Percentiles rank a stretch among this genome's conserved stretches.
phyloP scores from a whole-genome alignment of 345 rosid genomes.

The Pelargonium nanum region DNA sequence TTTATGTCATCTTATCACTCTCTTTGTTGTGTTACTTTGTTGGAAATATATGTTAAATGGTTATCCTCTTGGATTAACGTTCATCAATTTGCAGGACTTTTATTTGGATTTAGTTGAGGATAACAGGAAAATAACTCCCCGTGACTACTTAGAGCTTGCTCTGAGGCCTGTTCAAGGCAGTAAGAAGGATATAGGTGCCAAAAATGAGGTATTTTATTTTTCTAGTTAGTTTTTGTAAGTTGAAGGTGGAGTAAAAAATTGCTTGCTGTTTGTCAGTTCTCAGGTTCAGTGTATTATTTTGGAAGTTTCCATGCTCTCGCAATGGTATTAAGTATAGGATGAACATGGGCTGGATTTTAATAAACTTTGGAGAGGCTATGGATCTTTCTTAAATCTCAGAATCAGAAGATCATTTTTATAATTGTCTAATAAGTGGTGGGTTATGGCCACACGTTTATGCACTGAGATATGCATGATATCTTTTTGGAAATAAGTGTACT shows the following conservation, averaged over 20 bases:
- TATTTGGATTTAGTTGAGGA: slow-evolving; percentile 86
- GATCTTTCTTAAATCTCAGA: no score
- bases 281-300: no score
- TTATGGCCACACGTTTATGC: background rate
- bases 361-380: no score
- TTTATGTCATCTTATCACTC: background rate
- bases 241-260: background rate
- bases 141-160: slow-evolving; percentile 94
- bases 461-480: background rate
- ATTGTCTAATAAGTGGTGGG: no score
- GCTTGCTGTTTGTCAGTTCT: no score
- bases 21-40: background rate
- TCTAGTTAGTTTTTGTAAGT: background rate
- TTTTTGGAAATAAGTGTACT: background rate
- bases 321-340: no score
- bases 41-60: background rate
- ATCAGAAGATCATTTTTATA: no score
- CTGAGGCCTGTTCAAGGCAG: slow-evolving; percentile 71
- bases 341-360: no score
- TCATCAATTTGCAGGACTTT: slow-evolving; percentile 54
- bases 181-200: slow-evolving; percentile 72
- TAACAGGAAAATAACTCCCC: slow-evolving; percentile 69
- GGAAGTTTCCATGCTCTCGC: no score
- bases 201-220: slow-evolving; percentile 72
- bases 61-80: background rate